Evolutionary conservation across 2,329 filamentous ascomycete species (phyloP), one percentile per base, ranked within the genome.

Genomic region (Lecanoromycetidae sp.): DNA sequence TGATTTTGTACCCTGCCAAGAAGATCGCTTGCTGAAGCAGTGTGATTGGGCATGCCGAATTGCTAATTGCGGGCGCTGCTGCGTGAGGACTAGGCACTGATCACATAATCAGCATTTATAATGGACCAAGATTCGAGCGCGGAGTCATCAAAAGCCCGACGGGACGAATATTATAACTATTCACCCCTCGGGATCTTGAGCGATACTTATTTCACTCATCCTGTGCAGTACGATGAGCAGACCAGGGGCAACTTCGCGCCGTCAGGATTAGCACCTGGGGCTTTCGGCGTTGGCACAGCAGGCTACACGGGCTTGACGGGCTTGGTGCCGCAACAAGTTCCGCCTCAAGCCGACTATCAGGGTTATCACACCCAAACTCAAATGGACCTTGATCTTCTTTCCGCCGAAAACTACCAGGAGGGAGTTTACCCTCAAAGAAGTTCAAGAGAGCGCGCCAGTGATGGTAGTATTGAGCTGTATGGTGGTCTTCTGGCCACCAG

Each of bases 331-430:
- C 43, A 10, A 17, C 15, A 6, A 13, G 30, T 44, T 22, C 8
- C 29, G 20, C 40, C 40, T 15, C n/a, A 25, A 15, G 22, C 29
- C 20, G 19, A 22, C 38, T 36, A 35, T 34, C 20, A 32, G 17
- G 12, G 30, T 25, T 42, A 42, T 15, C 33, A 42, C 20, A 12
- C 25, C 10, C 45, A 36, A 23, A 27, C 37, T 20, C 19, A 37
- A 37, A 47, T 47, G 45, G 45, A 47, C 26, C 38, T 47, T 25
- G 37, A 47, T 19, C 9, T 47, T 19, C 26, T 47, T 10, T 41
- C 45, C 33, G 38, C 45, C 23, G 45, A 47, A n/a, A 42, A 47
- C n/a, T 47, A 41, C 25, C 45, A 36, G 20, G 33, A 37, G n/a
- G 33, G 23, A 7, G 35, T 26, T 13, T 47, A 47, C 42, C 17